A percentile compares a stretch with the other conserved stretches of the same genome.
Conservation (phyloP, 1,284 basidiomycete genomes). For the Trametes hirsuta region DNA sequence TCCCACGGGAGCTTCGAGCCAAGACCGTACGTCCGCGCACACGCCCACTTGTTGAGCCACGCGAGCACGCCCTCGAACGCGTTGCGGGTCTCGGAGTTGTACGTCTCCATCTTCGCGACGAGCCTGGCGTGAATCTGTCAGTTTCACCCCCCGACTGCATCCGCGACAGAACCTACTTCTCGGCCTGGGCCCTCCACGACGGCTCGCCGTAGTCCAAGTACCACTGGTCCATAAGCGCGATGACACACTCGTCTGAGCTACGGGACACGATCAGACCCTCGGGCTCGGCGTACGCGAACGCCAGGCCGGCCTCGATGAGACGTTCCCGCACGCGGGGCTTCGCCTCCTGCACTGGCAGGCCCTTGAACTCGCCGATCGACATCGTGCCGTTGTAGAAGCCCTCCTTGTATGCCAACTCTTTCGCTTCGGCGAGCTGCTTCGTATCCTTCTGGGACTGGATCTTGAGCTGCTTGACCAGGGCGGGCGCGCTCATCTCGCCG, state of each 20-base stretch:
- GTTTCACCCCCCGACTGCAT: background rate
- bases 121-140: constrained; percentile 50
- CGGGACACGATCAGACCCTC: constrained; percentile 91
- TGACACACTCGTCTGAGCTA: constrained; percentile 94
- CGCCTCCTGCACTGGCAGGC: constrained; percentile 86
- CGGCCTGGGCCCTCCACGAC: constrained; percentile 84
- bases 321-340: constrained; percentile 87
- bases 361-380: constrained; percentile 89
- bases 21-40: constrained; percentile 95
- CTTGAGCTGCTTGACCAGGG: constrained; percentile 88
- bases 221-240: constrained; percentile 99
- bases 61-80: constrained; percentile 90
- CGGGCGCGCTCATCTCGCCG: constrained; percentile 91
- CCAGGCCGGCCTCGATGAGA: constrained; percentile 81
- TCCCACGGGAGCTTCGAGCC: constrained; percentile 99
- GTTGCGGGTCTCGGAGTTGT: constrained; percentile 88
- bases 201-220: constrained; percentile 98
- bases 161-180: constrained; percentile 59
- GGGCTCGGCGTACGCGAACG: constrained; percentile 94
- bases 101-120: constrained; percentile 88
- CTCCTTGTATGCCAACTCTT: constrained; percentile 98
- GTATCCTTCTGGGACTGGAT: constrained; percentile 95
- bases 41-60: constrained; percentile 99
- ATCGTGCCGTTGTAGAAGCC: constrained; percentile 96
- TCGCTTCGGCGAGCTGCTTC: constrained; percentile 93